A percentile compares a stretch with the other conserved stretches of the same genome.
These are phyloP conservation scores for Cyberlindnera japonica DNA, from an alignment of 805 yeast genomes.

Conservation along the genomic window DNA sequence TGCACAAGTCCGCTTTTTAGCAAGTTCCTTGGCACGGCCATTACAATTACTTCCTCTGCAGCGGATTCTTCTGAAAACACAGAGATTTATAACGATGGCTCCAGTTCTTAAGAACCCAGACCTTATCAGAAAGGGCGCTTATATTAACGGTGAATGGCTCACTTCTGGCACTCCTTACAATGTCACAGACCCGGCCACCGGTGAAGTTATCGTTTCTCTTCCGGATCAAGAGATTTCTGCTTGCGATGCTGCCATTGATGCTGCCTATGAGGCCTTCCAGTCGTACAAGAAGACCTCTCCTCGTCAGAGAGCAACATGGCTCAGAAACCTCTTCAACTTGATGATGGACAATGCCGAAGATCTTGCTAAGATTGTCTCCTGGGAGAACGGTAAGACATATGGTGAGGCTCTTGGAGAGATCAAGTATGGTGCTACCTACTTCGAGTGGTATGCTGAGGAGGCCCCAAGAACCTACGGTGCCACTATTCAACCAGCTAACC, in stretches of 20 bases:
- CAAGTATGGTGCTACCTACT: slow-evolving; percentile 64
- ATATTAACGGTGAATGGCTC: slow-evolving; percentile 74
- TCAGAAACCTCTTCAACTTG: slow-evolving; percentile 46
- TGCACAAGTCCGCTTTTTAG: too few relatives aligned
- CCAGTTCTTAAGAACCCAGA: slow-evolving; percentile 35
- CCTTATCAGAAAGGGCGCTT: slow-evolving; percentile 58
- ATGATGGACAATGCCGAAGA: slow-evolving; percentile 56
- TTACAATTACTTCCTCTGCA: neutral
- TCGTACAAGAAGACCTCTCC: slow-evolving; percentile 45
- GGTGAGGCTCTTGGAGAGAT: slow-evolving; percentile 53
- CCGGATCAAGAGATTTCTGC: slow-evolving; percentile 57
- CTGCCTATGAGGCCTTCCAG: slow-evolving; percentile 44
- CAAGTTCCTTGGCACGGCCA: too few relatives aligned
- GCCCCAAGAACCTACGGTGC: slow-evolving; percentile 54
- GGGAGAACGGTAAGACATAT: slow-evolving; percentile 60
- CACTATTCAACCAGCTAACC: slow-evolving; percentile 52
- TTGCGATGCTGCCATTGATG: slow-evolving; percentile 54
- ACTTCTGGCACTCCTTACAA: slow-evolving; percentile 45
- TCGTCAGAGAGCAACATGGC: slow-evolving; percentile 47
- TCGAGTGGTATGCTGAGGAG: slow-evolving; percentile 83
- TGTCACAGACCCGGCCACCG: slow-evolving; percentile 75
- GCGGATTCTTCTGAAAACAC: neutral
- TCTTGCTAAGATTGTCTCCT: slow-evolving; percentile 50
- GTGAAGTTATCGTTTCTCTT: slow-evolving; percentile 52
- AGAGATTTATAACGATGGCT: slow-evolving; percentile 7